Evolutionary conservation across 305 asterid genomes (phyloP), one percentile per base, ranked within the genome.

Genomic region (Fraxinus ornus): DNA sequence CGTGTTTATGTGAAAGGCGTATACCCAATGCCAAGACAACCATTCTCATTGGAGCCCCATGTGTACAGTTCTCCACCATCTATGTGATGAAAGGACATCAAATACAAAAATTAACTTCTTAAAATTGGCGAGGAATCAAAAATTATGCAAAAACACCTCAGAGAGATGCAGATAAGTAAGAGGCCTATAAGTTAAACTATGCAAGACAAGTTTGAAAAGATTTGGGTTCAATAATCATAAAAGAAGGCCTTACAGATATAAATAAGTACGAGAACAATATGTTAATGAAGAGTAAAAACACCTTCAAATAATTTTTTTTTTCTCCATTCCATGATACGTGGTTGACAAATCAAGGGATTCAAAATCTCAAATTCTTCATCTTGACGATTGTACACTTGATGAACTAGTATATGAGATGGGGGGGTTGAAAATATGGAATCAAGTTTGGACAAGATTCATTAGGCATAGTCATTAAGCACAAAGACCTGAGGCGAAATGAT

Each of bases 1-100:
- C 26, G 17, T 64, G 15, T 28, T 1, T 28, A 28, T 12, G 75
- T 4, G 19, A 66, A 80, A 79, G 78, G 83, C 62, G 77, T 80
- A 87, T 92, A 96, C 99, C 99, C 98, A 9, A 87, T 94, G 80
- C 99, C 98, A 79, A 96, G 99, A 84, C 99, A 96, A 13, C 98
- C 99, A 80, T 93, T 93, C 89, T 96, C 98, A 78, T 96, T 96
- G 80, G 99, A 87, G 85, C 99, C 99, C 97, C 98, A 96, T 36
- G 97, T 84, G 88, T 91, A 94, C 82, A 96, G 89, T 82, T 92
- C 98, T 83, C 99, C 98, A 77, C 95, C 93, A 86, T 90, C 99
- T 96, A 78, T 52, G 77, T 35, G 28, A 85, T 64, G 82, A 79
- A 80, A 76, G 30, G 66, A 78, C 39, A 37, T 77, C 57, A 68